These are phyloP conservation scores for Rhizopogon rudus DNA, from an alignment of 768 basidiomycete genomes.

Conservation along the genomic window DNA sequence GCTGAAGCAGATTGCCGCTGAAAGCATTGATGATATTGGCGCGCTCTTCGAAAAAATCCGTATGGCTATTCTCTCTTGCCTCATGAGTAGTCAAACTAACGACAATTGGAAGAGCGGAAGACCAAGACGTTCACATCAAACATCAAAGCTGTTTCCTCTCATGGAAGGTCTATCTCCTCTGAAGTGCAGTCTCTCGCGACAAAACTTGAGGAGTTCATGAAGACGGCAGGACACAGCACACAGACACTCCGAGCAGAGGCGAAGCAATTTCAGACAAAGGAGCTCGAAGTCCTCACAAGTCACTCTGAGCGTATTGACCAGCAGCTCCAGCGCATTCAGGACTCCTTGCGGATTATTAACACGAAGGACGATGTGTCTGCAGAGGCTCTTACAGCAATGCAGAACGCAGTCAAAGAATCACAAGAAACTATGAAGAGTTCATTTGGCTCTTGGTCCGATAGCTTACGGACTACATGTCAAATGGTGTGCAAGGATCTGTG, in stretches of 20 bases:
- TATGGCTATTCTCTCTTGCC: slow-evolving; percentile 28
- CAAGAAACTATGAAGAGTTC: slow-evolving; percentile 48
- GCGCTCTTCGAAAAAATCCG: slow-evolving; percentile 82
- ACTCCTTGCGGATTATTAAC: slow-evolving; percentile 48
- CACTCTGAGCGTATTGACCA: slow-evolving; percentile 52
- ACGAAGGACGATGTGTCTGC: slow-evolving; percentile 50
- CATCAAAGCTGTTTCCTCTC: slow-evolving; percentile 54
- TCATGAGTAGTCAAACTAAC: slow-evolving; percentile 4
- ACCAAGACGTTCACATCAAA: slow-evolving; percentile 59
- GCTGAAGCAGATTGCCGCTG: slow-evolving; percentile 59
- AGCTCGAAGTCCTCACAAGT: slow-evolving; percentile 46
- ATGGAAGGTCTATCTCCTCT: slow-evolving; percentile 53
- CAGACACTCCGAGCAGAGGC: slow-evolving; percentile 51
- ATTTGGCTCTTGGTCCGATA: slow-evolving; percentile 52
- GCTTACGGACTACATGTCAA: slow-evolving; percentile 44
- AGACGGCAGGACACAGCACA: slow-evolving; percentile 49
- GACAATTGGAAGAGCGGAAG: slow-evolving; percentile 59
- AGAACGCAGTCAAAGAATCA: slow-evolving; percentile 45
- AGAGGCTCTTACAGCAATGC: slow-evolving; percentile 45
- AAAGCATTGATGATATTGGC: slow-evolving; percentile 64
- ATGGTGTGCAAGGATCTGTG: slow-evolving; percentile 44
- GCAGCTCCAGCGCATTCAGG: slow-evolving; percentile 51
- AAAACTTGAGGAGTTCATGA: slow-evolving; percentile 59
- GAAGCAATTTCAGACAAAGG: slow-evolving; percentile 49
- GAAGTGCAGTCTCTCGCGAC: slow-evolving; percentile 49